phyloP scores from a whole-genome alignment of 2,329 filamentous ascomycete species.

The Ophiosphaerella herpotricha region DNA sequence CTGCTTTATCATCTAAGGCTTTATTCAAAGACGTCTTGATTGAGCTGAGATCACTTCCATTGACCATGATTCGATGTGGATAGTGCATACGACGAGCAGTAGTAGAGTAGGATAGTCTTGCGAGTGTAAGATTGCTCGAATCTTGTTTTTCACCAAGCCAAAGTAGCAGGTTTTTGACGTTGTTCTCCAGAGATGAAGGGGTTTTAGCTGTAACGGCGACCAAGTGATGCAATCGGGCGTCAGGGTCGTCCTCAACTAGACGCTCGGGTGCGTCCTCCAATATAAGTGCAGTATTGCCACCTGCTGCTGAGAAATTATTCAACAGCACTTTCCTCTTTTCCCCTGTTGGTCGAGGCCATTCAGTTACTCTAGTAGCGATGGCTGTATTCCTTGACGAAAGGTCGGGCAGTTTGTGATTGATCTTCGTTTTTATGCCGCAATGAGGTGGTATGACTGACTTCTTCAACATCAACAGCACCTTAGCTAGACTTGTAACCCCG shows the following conservation, averaged over 20 bases:
- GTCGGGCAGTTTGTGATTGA: constrained; percentile 66
- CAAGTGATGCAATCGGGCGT: constrained; percentile 18
- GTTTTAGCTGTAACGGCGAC: constrained; percentile 26
- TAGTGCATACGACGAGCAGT: constrained; percentile 32
- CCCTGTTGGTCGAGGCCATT: constrained; percentile 37
- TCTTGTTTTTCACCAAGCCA: constrained; percentile 13
- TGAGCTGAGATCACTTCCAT: background rate
- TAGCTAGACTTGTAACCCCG: constrained; percentile 37
- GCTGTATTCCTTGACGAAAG: constrained; percentile 62
- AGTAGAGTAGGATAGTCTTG: constrained; percentile 24
- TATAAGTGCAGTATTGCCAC: constrained; percentile 59
- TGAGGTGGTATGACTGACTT: constrained; percentile 59
- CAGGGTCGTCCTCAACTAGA: background rate
- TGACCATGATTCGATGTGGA: constrained; percentile 8
- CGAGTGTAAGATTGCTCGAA: constrained; percentile 1
- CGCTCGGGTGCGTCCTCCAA: constrained; percentile 18
- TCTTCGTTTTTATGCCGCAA: constrained; percentile 67
- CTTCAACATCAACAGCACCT: constrained; percentile 43
- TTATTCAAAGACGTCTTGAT: background rate
- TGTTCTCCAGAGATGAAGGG: constrained; percentile 11
- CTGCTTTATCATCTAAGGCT: background rate
- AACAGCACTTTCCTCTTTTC: constrained; percentile 53
- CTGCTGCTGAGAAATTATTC: constrained; percentile 59
- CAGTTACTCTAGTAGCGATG: constrained; percentile 59
- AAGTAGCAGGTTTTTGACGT: constrained; percentile 10